These are phyloP conservation scores for Pseudopyrenochaeta lycopersici DNA, from an alignment of 2,329 filamentous ascomycete species.

Conservation along the genomic window DNA sequence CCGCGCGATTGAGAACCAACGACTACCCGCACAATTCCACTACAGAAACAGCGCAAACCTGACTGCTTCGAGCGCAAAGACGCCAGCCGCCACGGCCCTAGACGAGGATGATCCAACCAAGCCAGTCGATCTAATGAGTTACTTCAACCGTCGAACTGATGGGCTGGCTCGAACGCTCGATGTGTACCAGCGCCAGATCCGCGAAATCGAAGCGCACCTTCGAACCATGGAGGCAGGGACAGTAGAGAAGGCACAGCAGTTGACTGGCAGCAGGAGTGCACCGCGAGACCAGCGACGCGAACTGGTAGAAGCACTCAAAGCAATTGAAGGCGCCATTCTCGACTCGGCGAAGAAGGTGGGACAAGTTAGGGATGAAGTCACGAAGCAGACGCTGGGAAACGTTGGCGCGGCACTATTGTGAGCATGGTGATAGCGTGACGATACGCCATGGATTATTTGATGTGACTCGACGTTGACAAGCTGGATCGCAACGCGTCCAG, in stretches of 20 bases:
- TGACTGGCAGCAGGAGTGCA: constrained; percentile 46
- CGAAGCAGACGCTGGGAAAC: constrained; percentile 52
- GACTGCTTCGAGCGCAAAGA: constrained; percentile 38
- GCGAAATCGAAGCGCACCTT: constrained; percentile 59
- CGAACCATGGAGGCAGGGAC: constrained; percentile 58
- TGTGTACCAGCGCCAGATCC: constrained; percentile 53
- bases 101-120: constrained; percentile 51
- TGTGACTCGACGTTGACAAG: neutral
- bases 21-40: constrained; percentile 72
- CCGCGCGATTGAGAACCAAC: constrained; percentile 77
- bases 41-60: constrained; percentile 56
- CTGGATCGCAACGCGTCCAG: neutral
- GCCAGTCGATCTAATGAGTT: constrained; percentile 56
- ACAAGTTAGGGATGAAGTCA: constrained; percentile 57
- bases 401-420: constrained; percentile 42
- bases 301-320: constrained; percentile 56
- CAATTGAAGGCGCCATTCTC: constrained; percentile 60
- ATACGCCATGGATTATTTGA: neutral
- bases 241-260: constrained; percentile 53
- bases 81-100: constrained; percentile 34
- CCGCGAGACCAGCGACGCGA: constrained; percentile 53
- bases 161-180: constrained; percentile 51
- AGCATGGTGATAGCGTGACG: constrained; percentile 1
- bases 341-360: constrained; percentile 59
- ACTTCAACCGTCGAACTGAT: constrained; percentile 54